A percentile compares a stretch with the other conserved stretches of the same genome.
phyloP scores from a whole-genome alignment of 352 stramenopile species.

The Globisporangium cystogenes region DNA sequence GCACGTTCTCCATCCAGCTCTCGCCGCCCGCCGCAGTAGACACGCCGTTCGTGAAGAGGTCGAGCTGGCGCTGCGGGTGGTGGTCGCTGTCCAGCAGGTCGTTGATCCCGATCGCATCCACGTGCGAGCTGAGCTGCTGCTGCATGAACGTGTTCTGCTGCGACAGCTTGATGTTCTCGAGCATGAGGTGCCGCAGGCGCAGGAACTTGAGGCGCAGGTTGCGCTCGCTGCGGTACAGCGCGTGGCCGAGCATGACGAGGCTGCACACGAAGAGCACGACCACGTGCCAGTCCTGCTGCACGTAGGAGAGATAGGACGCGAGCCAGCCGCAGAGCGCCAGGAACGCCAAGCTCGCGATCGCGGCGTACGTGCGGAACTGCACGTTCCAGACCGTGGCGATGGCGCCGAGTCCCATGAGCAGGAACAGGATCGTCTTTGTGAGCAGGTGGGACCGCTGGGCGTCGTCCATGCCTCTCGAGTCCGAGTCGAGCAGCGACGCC shows the following conservation, averaged over 20 bases:
- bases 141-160: constrained; percentile 65
- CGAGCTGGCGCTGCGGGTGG: neutral
- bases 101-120: constrained; percentile 52
- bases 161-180: constrained; percentile 57
- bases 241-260: constrained; percentile 29
- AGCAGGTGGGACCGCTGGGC: constrained; percentile 29
- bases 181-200: constrained; percentile 41
- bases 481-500: constrained; percentile 8
- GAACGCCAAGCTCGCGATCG: constrained; percentile 18
- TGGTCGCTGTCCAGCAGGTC: constrained; percentile 3
- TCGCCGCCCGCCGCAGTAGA: constrained; percentile 27
- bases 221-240: constrained; percentile 36
- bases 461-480: constrained; percentile 12
- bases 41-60: neutral
- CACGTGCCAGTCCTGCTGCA: constrained; percentile 45
- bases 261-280: constrained; percentile 32
- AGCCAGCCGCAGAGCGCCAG: constrained; percentile 30
- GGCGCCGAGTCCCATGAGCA: constrained; percentile 39
- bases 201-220: constrained; percentile 45
- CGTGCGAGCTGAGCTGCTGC: constrained; percentile 53
- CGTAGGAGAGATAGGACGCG: constrained; percentile 11
- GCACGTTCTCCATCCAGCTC: constrained; percentile 71
- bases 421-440: constrained; percentile 45
- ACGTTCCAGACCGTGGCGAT: constrained; percentile 50
- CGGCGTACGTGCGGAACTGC: constrained; percentile 45